Evolutionary conservation across 345 rosid species (phyloP), one percentile per base, ranked within the genome.

Genomic region (Eucalyptus pauciflora): DNA sequence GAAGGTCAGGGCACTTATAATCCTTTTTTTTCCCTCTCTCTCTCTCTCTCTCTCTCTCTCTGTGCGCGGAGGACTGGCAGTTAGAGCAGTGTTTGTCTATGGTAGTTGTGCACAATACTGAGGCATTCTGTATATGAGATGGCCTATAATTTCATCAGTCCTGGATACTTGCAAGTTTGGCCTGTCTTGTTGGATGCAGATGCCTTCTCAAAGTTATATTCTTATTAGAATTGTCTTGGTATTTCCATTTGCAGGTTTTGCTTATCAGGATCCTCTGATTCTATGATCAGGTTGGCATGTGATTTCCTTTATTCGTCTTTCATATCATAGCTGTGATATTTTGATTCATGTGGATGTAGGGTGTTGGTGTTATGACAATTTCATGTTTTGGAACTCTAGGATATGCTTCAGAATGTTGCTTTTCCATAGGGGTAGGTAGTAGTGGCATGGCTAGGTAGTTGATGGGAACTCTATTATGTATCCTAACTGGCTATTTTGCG

Each of bases 241-340:
- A 49, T 85, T 86, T 90, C 85, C 86, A 88, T 64, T 93, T 93
- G 60, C 95, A 98, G 99, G 94, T 98, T 79, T 93, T 98, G 99
- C 94, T 94, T 98, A 91, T 98, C 99, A 85, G 99, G 99, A 43
- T 97, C 99, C 54, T 98, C 99, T 49, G 99, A 98, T 93, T 97
- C 99, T 85, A 97, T 98, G 99, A 98, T 98, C 93, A 97, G 99
- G 99, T 98, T 64, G 80, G 87, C 45, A 88, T 86, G 13, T 52
- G 60, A 85, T 86, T 54, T 91, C 87, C 88, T 86, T 79, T 90
- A 76, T 90, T 45, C 49, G 62, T 60, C 89, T 86, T 88, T 33
- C 29, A 22, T 54, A 18, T 54, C 67, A 33, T 58, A 8, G 43
- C 87, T 52, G 43, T 86, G 67, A 52, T 86, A 58, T 13, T 13